Evolutionary conservation across 148 eudicot species (phyloP).

Genomic region (Silene latifolia): DNA sequence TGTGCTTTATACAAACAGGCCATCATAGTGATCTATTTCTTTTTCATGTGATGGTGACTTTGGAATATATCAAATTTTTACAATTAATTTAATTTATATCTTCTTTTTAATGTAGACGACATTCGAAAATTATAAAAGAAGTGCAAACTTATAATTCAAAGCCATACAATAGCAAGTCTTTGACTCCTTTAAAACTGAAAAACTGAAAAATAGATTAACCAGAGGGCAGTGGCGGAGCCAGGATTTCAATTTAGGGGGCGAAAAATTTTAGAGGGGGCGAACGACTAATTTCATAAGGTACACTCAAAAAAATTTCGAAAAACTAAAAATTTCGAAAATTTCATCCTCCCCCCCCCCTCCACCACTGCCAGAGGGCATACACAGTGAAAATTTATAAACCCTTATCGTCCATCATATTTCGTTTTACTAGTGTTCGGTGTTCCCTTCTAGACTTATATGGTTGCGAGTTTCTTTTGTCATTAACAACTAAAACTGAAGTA

Average conservation of each 20-base stretch:
- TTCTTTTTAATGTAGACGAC: background rate
- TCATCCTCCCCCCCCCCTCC: too few relatives aligned
- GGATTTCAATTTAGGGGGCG: too few relatives aligned
- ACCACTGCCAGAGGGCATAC: background rate
- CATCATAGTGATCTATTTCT: conserved; percentile 9
- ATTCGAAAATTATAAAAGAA: background rate
- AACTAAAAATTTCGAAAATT: too few relatives aligned
- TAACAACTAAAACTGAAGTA: background rate
- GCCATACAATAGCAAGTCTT: too few relatives aligned
- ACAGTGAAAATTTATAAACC: background rate
- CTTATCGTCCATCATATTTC: too few relatives aligned
- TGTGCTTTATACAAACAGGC: conserved; percentile 31
- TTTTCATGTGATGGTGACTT: conserved; percentile 21
- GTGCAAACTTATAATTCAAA: background rate
- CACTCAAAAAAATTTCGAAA: too few relatives aligned
- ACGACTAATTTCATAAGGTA: too few relatives aligned
- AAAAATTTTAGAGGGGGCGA: too few relatives aligned
- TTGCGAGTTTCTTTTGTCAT: background rate
- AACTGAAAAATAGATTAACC: too few relatives aligned
- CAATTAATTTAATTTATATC: background rate
- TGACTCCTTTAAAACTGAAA: too few relatives aligned
- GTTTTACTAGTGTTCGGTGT: too few relatives aligned
- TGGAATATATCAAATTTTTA: conserved; percentile 22
- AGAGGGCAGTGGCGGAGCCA: too few relatives aligned
- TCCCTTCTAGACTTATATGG: background rate